These are phyloP conservation scores for Bipolaris sorokiniana DNA, from an alignment of 2,329 filamentous ascomycete genomes.

Conservation along the genomic window DNA sequence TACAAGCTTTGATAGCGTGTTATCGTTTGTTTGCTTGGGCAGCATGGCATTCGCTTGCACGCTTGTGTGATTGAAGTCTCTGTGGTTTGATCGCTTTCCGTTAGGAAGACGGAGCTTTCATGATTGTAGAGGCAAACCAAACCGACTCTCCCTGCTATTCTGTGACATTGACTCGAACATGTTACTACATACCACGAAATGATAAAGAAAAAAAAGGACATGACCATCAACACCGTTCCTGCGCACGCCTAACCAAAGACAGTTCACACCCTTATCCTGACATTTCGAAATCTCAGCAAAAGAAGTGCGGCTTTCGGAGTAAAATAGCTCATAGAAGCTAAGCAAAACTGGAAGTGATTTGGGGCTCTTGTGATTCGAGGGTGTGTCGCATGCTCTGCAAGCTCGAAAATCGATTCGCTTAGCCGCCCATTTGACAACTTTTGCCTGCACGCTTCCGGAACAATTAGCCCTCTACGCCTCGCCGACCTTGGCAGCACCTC, in stretches of 20 bases:
- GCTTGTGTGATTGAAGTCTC: not conserved
- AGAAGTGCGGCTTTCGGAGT: conserved; percentile 14
- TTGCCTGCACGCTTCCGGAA: conserved; percentile 7
- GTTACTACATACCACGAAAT: conserved; percentile 38
- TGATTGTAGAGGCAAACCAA: conserved; percentile 1
- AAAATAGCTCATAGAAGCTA: conserved; percentile 18
- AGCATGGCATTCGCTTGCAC: not conserved
- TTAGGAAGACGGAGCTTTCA: not conserved
- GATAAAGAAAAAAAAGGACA: conserved; percentile 17
- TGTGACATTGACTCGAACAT: conserved; percentile 17
- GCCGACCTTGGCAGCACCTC: conserved; percentile 64
- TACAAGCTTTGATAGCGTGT: not conserved
- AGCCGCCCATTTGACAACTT: conserved; percentile 3
- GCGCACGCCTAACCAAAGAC: conserved; percentile 33
- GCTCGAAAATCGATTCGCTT: conserved; percentile 2
- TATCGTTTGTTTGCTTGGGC: not conserved
- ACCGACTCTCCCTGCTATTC: conserved; percentile 6
- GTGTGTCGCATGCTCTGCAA: conserved; percentile 12
- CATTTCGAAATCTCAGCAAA: conserved; percentile 17
- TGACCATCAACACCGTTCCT: conserved; percentile 33
- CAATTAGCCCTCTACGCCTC: conserved; percentile 30
- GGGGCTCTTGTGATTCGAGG: not conserved
- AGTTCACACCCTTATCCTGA: conserved; percentile 28
- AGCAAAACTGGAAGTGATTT: conserved; percentile 27
- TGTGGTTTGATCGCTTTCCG: not conserved